Evolutionary conservation across 176 grass and related monocot species (phyloP).

Genomic region (Coix lacrymajobi): DNA sequence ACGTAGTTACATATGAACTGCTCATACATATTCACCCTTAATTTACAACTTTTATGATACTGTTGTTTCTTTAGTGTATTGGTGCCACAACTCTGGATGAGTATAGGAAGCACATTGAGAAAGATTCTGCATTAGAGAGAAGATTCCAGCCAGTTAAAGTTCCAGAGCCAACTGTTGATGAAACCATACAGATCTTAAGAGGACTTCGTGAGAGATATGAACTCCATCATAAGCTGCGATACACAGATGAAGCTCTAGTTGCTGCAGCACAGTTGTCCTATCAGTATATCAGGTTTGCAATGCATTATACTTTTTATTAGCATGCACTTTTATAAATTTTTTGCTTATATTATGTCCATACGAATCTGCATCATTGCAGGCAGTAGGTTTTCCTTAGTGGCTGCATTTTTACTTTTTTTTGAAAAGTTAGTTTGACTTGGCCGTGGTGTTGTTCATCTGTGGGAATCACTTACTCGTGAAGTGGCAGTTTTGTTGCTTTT

Average conservation of each 20-base stretch:
- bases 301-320: not conserved
- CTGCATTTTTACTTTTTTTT: not conserved
- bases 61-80: constrained; percentile 66
- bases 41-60: not conserved
- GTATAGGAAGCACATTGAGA: constrained; percentile 97
- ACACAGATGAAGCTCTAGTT: constrained; percentile 86
- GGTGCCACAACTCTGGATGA: constrained; percentile 97
- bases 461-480: not conserved
- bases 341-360: too few species aligned
- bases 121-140: constrained; percentile 87
- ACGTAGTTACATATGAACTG: too few species aligned
- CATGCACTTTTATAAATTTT: too few species aligned
- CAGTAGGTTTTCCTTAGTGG: too few species aligned
- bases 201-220: constrained; percentile 97
- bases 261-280: constrained; percentile 84
- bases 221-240: constrained; percentile 85
- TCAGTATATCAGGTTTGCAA: constrained; percentile 81
- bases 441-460: not conserved
- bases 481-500: not conserved
- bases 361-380: too few species aligned
- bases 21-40: not conserved
- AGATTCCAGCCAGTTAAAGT: constrained; percentile 95
- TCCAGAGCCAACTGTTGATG: constrained; percentile 91
- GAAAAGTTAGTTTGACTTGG: not conserved
- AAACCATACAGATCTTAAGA: constrained; percentile 90